Evolutionary conservation across 176 grass and related monocot genomes (phyloP), one percentile per base, ranked within the genome.

Genomic region (Raddia distichophylla): DNA sequence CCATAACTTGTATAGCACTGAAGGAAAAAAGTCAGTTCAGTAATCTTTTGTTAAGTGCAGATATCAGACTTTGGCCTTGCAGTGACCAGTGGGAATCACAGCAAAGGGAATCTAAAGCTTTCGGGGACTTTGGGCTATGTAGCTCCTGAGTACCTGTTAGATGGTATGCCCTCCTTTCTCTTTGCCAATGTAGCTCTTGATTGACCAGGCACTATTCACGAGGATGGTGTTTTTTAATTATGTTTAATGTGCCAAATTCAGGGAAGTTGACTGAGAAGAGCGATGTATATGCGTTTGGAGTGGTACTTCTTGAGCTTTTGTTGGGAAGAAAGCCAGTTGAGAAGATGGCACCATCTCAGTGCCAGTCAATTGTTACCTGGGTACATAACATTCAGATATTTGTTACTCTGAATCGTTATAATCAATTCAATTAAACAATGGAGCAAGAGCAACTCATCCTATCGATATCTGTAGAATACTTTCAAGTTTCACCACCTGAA

Each of bases 221-320:
- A 45, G 18, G 15, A 61, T 7, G 19, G 15, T 18, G 35, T 14
- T 53, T 15, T 77, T 27, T 82, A 44, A 67, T 78, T 81, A 73
- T 46, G 34, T 67, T 53, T 46, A 61, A 60, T 74, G 42, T 54
- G 74, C 81, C 32, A 10, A 85, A 80, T 86, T 66, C 84, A 99
- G 97, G 93, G 80, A 96, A 96, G 78, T 88, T 99, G 78, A 99
- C 93, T 52, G 97, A 99, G 83, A 99, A 99, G 79, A 99, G 97
- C 19, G 97, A 99, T 74, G 97, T 96, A 47, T 99, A 99, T 90
- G 97, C 91, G 0, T 96, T 96, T 40, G 97, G 97, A 80, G 97
- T 99, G 62, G 91, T 99, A 84, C 93, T 99, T 71, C 85, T 99
- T 32, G 97, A 99, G 42, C 97, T 99, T 82, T 77, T 99, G 35